phyloP scores from a whole-genome alignment of 2,329 filamentous ascomycete species.

The Aphanoascus verrucosus region DNA sequence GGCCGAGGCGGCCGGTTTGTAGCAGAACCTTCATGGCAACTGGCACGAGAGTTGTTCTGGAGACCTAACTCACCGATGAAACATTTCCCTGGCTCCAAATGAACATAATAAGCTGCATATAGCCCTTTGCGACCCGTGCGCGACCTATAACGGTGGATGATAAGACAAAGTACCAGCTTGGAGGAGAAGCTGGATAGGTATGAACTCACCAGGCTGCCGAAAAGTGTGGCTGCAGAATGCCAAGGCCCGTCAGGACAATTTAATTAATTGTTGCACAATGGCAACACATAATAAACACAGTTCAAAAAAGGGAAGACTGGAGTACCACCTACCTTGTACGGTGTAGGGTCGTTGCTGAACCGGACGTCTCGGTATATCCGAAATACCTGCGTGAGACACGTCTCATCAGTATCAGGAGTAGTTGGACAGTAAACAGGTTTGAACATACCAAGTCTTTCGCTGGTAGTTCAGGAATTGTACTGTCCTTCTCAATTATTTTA shows the following conservation, averaged over 20 bases:
- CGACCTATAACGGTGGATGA: constrained; percentile 42
- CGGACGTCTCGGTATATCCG: constrained; percentile 79
- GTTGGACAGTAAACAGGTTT: neutral
- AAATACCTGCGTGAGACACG: constrained; percentile 47
- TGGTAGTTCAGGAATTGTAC: constrained; percentile 76
- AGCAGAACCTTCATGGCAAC: neutral
- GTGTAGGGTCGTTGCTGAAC: constrained; percentile 73
- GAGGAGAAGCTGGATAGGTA: constrained; percentile 14
- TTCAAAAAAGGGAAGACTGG: neutral
- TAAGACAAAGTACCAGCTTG: neutral
- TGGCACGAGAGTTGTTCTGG: neutral
- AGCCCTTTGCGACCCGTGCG: constrained; percentile 77
- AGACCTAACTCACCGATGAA: constrained; percentile 53
- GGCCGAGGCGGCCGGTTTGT: no score
- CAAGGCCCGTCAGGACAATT: constrained; percentile 15
- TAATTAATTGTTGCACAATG: neutral
- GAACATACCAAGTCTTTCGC: constrained; percentile 61
- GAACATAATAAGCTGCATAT: constrained; percentile 81
- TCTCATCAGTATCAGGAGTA: neutral
- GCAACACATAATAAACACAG: neutral
- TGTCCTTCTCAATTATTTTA: constrained; percentile 60
- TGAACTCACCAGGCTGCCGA: constrained; percentile 60
- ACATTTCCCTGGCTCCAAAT: constrained; percentile 60
- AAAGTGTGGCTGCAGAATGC: constrained; percentile 55
- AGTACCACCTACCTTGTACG: constrained; percentile 60